A percentile compares a stretch with the other conserved stretches of the same genome.
Evolutionary conservation across 176 grass and related monocot genomes (phyloP).

Genomic region (Triticum urartu): DNA sequence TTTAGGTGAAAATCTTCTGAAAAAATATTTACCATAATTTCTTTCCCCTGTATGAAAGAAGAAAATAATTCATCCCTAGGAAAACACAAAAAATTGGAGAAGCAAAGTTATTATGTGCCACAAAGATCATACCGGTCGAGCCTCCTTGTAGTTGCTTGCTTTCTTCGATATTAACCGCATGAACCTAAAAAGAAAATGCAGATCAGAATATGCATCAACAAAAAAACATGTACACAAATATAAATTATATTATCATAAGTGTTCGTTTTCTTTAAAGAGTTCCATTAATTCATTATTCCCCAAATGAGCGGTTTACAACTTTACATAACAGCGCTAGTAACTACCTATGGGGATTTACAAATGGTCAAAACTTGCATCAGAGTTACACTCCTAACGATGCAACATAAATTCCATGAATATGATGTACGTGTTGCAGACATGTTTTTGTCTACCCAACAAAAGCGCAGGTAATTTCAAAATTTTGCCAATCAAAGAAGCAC

Average conservation of each 20-base stretch:
- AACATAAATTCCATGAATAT: neutral
- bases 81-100: neutral
- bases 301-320: neutral
- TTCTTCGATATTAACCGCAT: neutral
- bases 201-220: neutral
- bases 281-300: neutral
- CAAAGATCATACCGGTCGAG: conserved; percentile 35
- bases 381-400: neutral
- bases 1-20: conserved; percentile 61
- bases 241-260: neutral
- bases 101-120: neutral
- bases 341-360: neutral
- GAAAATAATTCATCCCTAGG: neutral
- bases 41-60: conserved; percentile 35
- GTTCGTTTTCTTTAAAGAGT: neutral
- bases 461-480: neutral
- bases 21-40: conserved; percentile 21
- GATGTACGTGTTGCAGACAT: neutral
- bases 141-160: conserved; percentile 13
- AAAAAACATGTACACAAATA: neutral
- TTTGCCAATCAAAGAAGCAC: neutral
- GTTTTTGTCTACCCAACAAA: neutral
- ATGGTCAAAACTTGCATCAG: neutral
- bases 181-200: conserved; percentile 30
- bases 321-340: neutral